Conservation (phyloP, 768 basidiomycete species). For the Candolleomyces efflorescens region DNA sequence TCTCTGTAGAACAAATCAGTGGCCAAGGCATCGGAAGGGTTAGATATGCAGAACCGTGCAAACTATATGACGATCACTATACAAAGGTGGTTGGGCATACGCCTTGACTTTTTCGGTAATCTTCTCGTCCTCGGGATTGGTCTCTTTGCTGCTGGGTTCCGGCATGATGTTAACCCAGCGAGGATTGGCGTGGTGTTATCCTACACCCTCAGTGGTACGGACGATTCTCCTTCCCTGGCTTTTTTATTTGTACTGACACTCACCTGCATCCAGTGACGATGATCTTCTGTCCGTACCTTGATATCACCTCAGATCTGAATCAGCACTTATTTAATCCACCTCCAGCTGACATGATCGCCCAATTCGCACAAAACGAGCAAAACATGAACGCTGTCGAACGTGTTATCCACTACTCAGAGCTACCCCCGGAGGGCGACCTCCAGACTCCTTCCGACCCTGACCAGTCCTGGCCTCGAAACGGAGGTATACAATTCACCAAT, state of each 20-base stretch:
- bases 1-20: conserved; percentile 30
- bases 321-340: too few species aligned
- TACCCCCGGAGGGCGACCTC: conserved; percentile 48
- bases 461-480: conserved; percentile 43
- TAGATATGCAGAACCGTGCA: conserved; percentile 57
- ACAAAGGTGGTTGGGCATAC: conserved; percentile 58
- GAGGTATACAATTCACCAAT: conserved; percentile 49
- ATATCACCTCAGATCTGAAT: too few species aligned
- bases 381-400: conserved; percentile 73
- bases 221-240: too few species aligned
- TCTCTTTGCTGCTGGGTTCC: conserved; percentile 61
- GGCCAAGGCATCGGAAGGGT: conserved; percentile 38
- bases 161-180: conserved; percentile 28
- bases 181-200: conserved; percentile 6
- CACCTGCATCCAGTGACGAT: too few species aligned
- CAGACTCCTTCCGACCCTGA: conserved; percentile 41
- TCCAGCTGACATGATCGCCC: conserved; percentile 48
- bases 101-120: conserved; percentile 64
- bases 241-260: too few species aligned
- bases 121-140: conserved; percentile 62
- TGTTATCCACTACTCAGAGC: conserved; percentile 60
- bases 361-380: conserved; percentile 57
- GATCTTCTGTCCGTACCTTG: too few species aligned
- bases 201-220: conserved; percentile 36
- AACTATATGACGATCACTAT: conserved; percentile 60